phyloP scores from a whole-genome alignment of 257 asterid genomes.

The Salvia splendens region DNA sequence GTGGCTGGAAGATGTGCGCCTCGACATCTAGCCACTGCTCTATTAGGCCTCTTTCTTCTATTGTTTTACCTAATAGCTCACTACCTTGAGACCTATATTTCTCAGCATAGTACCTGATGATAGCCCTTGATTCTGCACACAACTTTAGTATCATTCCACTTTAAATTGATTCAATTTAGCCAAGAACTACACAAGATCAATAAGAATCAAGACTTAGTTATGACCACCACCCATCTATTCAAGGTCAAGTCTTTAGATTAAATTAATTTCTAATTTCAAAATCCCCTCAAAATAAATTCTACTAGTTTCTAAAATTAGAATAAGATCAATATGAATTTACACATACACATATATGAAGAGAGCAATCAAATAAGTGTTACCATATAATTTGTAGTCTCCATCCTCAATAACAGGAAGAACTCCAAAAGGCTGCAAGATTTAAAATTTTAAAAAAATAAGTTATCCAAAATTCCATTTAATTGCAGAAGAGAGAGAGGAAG shows the following conservation, averaged over 20 bases:
- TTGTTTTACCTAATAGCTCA: conserved; percentile 35
- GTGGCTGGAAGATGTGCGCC: conserved; percentile 50
- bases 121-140: conserved; percentile 53
- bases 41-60: conserved; percentile 43
- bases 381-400: conserved; percentile 55
- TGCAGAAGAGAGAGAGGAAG: neutral
- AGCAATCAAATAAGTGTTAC: conserved; percentile 23
- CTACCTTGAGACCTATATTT: conserved; percentile 51
- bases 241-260: too few species aligned
- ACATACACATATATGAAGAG: too few species aligned
- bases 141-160: neutral
- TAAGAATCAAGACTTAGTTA: too few species aligned
- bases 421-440: conserved; percentile 52
- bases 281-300: too few species aligned
- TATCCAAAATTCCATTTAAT: neutral
- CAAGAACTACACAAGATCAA: neutral
- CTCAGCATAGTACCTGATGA: conserved; percentile 45
- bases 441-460: neutral
- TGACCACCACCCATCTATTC: too few species aligned
- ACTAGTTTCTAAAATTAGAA: too few species aligned
- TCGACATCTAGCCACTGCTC: conserved; percentile 57
- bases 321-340: too few species aligned
- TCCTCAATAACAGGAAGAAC: conserved; percentile 47
- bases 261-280: too few species aligned
- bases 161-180: neutral